Base-by-base conservation (phyloP, 257 asterid genomes). In the Solanum lycopersicoides region DNA sequence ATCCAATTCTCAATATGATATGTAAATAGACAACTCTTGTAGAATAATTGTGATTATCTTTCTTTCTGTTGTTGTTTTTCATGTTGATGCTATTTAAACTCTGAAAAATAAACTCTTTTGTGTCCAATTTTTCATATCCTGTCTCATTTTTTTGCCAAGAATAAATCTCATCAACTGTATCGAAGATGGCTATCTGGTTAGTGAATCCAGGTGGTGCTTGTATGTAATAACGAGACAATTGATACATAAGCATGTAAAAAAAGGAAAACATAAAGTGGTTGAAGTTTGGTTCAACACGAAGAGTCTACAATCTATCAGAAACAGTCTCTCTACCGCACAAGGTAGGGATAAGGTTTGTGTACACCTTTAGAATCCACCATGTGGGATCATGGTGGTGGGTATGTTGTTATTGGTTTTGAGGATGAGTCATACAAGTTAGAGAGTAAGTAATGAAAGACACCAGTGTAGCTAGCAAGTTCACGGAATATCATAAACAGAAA, bases 381-480 rank as follows among this genome's bases (percentile, higher is more conserved):
- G 66, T 59, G 5, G 25, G 66, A 59, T 59, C 66, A 20, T 59
- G 9, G 12, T n/a, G n/a, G n/a, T 7, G 0, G n/a, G 12, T 56
- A 56, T 20, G 63, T 53, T 53, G 50, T 44, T 42, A 3, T 44
- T 44, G 63, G 18, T 53, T 93, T 92, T 91, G 28, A 5, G 13
- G 32, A 91, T 93, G 93, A 89, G 94, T 92, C 88, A 89, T 53
- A 89, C 14, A 44, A 3, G 50, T 44, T 44, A 44, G 50, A 44
- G 47, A 44, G 5, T 44, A 44, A 12, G 3, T n/a, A 5, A n/a
- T n/a, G n/a, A 44, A 44, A 11, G 50, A 44, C 13, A 44, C 87
- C 63, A 92, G 96, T 98, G 93, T 95, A 88, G 95, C 97, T 94
- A 94, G 91, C 75, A 44, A 44, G 50, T 44, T 44, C 50, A 44